These are phyloP conservation scores for Arabidopsis suecica DNA, from an alignment of 345 rosid genomes.

Conservation along the genomic window DNA sequence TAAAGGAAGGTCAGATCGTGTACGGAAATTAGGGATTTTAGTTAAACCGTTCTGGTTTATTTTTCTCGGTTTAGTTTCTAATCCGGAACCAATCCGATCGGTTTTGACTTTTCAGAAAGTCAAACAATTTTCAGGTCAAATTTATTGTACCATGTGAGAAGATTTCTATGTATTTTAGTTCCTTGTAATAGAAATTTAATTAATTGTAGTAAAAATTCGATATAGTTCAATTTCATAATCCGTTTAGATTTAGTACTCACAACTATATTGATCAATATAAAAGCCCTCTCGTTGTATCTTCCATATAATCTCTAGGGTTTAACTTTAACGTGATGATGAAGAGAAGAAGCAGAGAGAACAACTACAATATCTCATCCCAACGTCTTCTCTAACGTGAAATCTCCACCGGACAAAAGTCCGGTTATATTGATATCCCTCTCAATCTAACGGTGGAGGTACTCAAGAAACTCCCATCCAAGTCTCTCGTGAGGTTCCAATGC, in stretches of 20 bases:
- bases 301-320: not conserved
- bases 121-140: no score
- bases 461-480: not conserved
- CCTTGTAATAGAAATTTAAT: not conserved
- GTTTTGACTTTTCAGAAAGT: not conserved
- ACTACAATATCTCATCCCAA: not conserved
- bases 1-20: not conserved
- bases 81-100: not conserved
- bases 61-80: not conserved
- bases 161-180: no score
- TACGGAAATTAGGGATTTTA: constrained; percentile 36
- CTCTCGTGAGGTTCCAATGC: not conserved
- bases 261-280: not conserved
- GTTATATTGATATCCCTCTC: not conserved
- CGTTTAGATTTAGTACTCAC: not conserved
- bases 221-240: not conserved
- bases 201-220: not conserved
- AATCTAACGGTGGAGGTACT: not conserved
- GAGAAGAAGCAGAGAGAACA: not conserved
- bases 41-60: constrained; percentile 25
- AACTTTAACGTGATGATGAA: not conserved
- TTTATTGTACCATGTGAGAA: no score
- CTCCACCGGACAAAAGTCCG: no score
- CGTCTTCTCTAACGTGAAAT: not conserved
- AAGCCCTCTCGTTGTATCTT: not conserved